Percentiles rank a stretch among this genome's conserved stretches.
These are phyloP conservation scores for Melampsora larici-populina DNA, from an alignment of 1,284 basidiomycete species.

Conservation along the genomic window DNA sequence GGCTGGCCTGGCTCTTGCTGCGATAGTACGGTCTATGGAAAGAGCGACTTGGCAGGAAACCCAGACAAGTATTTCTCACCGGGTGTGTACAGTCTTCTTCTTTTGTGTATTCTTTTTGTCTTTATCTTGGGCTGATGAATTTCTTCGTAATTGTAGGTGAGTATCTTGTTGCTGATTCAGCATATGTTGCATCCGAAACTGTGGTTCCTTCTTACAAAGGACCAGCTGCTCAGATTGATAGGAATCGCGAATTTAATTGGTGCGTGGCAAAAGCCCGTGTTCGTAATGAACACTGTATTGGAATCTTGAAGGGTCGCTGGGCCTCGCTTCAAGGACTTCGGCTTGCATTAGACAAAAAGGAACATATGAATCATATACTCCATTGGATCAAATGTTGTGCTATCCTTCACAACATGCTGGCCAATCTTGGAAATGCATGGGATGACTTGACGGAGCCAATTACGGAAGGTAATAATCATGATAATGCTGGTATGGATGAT, in stretches of 20 bases:
- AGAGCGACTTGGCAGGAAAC: background rate
- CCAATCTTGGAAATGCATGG: background rate
- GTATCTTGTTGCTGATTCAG: slow-evolving; percentile 25
- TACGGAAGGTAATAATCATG: too few species aligned
- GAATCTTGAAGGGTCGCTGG: slow-evolving; percentile 19
- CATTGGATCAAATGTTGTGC: slow-evolving; percentile 11
- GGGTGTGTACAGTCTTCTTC: background rate
- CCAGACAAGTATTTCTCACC: background rate
- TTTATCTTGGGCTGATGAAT: background rate
- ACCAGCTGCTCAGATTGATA: background rate
- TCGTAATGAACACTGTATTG: slow-evolving; percentile 16
- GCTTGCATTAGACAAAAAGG: too few species aligned
- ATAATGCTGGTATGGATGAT: too few species aligned
- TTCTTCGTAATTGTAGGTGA: slow-evolving; percentile 5
- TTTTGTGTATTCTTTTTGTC: background rate
- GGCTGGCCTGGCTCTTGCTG: slow-evolving; percentile 24
- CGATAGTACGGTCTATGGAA: background rate
- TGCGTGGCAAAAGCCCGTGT: slow-evolving; percentile 8
- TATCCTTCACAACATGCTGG: slow-evolving; percentile 24
- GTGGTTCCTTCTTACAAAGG: slow-evolving; percentile 12
- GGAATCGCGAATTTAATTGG: slow-evolving; percentile 20
- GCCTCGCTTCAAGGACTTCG: too few species aligned
- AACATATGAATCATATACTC: too few species aligned
- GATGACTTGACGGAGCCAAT: slow-evolving; percentile 1
- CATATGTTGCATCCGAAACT: background rate